Conservation (phyloP, 495 filamentous ascomycete species). For the Lasiosphaeria miniovina region DNA sequence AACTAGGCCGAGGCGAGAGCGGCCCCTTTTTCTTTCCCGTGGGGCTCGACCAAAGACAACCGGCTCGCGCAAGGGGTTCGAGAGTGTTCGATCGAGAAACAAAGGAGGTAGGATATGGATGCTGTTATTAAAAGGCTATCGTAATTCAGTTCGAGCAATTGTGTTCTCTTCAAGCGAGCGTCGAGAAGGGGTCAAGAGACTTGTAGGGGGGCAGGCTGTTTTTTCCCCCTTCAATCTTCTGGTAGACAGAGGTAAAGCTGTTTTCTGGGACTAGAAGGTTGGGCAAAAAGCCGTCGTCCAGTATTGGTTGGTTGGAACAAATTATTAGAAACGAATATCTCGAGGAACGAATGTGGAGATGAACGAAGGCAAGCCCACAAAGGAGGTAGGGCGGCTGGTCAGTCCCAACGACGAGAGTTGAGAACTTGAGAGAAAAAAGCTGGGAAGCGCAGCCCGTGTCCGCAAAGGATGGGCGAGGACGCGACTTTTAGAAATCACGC, state of each 20-base stretch:
- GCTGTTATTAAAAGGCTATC: conserved; percentile 28
- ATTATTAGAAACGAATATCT: conserved; percentile 11
- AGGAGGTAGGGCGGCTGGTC: background rate
- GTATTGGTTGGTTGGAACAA: background rate
- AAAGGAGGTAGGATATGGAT: conserved; percentile 17
- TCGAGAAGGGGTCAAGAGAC: conserved; percentile 26
- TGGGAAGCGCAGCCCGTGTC: background rate
- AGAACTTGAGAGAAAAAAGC: conserved; percentile 8
- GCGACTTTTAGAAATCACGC: background rate
- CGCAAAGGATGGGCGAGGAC: background rate
- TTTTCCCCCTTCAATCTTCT: background rate
- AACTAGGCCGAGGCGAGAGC: background rate
- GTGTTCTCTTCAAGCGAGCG: conserved; percentile 20
- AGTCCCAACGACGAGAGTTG: conserved; percentile 2
- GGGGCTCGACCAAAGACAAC: conserved; percentile 21
- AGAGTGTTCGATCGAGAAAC: conserved; percentile 23
- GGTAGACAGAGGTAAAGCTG: conserved; percentile 1
- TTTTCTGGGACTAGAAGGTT: background rate
- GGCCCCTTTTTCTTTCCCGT: background rate
- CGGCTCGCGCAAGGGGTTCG: conserved; percentile 11
- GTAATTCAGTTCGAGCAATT: conserved; percentile 10
- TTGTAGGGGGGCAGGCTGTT: background rate
- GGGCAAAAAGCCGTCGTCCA: background rate
- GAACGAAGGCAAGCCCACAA: conserved; percentile 5
- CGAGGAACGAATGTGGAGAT: conserved; percentile 8